These are phyloP conservation scores for Alternaria rosae DNA, from an alignment of 2,329 filamentous ascomycete genomes.

Conservation along the genomic window DNA sequence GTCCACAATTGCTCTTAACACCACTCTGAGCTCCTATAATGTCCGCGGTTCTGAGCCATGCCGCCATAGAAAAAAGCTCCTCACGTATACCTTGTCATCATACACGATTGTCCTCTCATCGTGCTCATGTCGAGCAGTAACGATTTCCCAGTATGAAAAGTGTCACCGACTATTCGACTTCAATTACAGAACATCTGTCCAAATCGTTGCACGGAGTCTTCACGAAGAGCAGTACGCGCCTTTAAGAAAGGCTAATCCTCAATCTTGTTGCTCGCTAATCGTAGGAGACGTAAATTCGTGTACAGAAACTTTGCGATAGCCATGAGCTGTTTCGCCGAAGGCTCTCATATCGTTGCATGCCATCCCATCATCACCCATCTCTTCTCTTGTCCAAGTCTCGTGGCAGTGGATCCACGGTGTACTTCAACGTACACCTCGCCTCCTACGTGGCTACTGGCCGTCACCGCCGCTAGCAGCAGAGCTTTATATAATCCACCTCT, in stretches of 20 bases:
- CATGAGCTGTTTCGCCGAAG: background rate
- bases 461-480: background rate
- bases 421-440: background rate
- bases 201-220: fast-evolving
- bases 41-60: too few relatives aligned
- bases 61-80: too few relatives aligned
- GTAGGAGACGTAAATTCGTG: background rate
- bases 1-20: background rate
- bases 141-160: fast-evolving
- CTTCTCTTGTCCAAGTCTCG: background rate
- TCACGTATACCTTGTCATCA: background rate
- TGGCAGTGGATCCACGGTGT: background rate
- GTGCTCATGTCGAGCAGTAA: background rate
- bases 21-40: background rate
- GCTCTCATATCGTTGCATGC: background rate
- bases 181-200: fast-evolving
- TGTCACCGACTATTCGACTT: background rate
- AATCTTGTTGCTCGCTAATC: background rate
- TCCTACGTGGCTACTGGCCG: background rate
- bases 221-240: background rate
- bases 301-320: background rate
- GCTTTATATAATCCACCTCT: background rate
- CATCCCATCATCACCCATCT: background rate
- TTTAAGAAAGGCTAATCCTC: background rate
- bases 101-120: background rate